Conservation (phyloP, 306 rosid genomes). For the Lotus japonicus region DNA sequence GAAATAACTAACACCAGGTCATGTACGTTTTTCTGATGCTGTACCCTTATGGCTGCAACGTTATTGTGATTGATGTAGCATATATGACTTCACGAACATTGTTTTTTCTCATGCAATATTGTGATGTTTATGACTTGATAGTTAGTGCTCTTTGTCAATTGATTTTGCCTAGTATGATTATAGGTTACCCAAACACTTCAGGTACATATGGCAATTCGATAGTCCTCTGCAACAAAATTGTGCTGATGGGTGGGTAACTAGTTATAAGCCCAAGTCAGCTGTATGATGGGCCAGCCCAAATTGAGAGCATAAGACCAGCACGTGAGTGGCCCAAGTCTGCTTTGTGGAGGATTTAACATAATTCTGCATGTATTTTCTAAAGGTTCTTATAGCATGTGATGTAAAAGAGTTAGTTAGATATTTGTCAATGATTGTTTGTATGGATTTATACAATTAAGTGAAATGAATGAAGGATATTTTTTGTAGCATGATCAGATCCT, state of each 20-base stretch:
- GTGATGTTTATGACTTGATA: slow-evolving; percentile 31
- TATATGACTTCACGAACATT: slow-evolving; percentile 34
- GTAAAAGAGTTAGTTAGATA: too few species aligned
- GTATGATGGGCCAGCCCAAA: too few species aligned
- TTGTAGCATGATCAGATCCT: too few species aligned
- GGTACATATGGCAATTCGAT: slow-evolving; percentile 23
- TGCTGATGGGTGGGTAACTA: background rate
- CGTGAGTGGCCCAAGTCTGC: too few species aligned
- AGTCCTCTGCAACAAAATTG: slow-evolving; percentile 19
- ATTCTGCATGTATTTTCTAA: too few species aligned
- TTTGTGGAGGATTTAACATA: too few species aligned
- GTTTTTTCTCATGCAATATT: slow-evolving; percentile 26
- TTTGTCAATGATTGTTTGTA: too few species aligned
- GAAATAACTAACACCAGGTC: slow-evolving; percentile 24
- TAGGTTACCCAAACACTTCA: slow-evolving; percentile 6
- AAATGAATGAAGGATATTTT: too few species aligned
- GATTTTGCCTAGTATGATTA: slow-evolving; percentile 13
- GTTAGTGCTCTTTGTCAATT: slow-evolving; percentile 10
- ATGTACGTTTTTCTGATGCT: slow-evolving; percentile 17
- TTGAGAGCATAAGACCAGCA: too few species aligned
- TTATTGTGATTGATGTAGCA: slow-evolving; percentile 31
- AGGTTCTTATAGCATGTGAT: too few species aligned
- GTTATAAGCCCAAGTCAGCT: too few species aligned
- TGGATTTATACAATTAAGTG: too few species aligned
- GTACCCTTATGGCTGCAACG: slow-evolving; percentile 26